Base-by-base conservation (phyloP, 768 basidiomycete genomes). In the Guyanaporus albipodus region DNA sequence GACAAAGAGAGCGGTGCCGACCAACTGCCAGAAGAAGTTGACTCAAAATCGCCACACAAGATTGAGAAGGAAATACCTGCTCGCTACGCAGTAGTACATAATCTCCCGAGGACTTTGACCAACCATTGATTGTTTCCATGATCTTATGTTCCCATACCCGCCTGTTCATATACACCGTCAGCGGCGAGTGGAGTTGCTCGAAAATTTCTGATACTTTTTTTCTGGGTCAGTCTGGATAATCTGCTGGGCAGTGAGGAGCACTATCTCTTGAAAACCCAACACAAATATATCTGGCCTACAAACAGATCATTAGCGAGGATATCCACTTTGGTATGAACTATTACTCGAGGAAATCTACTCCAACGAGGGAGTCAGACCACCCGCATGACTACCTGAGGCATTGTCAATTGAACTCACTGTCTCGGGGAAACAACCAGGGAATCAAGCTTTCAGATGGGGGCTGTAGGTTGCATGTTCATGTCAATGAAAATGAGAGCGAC, bases 181-280 rank as follows among this genome's bases (percentile, higher is more conserved):
- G 31, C 28, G 29, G 6, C 11, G 14, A 39, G 21, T 24, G 19
- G 14, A 24, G 8, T 38, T 6, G 38, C 29, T 29, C 31, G 21
- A 35, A 19, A 38, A 38, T 12, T n/a, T 27, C 10, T 10, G n/a
- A 72, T 19, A 86, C 91, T 81, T 79, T 70, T 91, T 93, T 61
- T 92, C 91, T 1, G 94, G 92, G 67, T 97, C 94, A 6, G 93
- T 86, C 64, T 96, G 93, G 14, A 97, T 75, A 34, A 99, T 97
- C 64, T 97, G 94, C 58, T 94, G 91, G 3, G 96, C 91, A n/a
- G 91, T 97, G 38, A 99, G 77, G 4, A 93, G 92, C 0, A 99
- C 96, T 43, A 99, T 93, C 67, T 99, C 96, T 67, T 99, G 94
- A 63, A 97, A 96, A 2, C 89, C 91, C 23, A 97, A 73, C 18